phyloP scores from a whole-genome alignment of 192 early-diverging fungal species.

The Coemansia sp. region DNA sequence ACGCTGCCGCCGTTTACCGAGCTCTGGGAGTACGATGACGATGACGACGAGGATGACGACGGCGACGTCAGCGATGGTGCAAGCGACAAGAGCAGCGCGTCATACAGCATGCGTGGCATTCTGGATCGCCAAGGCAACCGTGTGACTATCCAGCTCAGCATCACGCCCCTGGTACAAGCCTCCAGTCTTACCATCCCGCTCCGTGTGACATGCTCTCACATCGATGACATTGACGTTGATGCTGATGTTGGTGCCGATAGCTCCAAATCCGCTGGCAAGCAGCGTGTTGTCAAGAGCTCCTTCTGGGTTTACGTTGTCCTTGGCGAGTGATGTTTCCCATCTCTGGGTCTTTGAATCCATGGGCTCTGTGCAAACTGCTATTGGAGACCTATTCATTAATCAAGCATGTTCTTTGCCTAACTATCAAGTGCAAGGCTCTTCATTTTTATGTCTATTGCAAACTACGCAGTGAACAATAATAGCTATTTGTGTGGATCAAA shows the following conservation, averaged over 20 bases:
- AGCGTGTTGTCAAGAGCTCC: slow-evolving; percentile 25
- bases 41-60: slow-evolving; percentile 44
- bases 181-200: slow-evolving; percentile 38
- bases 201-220: slow-evolving; percentile 37
- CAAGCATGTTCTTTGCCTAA: too few relatives aligned
- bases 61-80: slow-evolving; percentile 20
- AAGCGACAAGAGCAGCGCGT: background rate
- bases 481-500: too few relatives aligned
- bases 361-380: background rate
- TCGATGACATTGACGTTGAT: slow-evolving; percentile 35
- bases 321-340: background rate
- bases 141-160: slow-evolving; percentile 40
- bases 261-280: slow-evolving; percentile 1
- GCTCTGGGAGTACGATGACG: slow-evolving; percentile 79
- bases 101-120: slow-evolving; percentile 20
- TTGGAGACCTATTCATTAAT: too few relatives aligned
- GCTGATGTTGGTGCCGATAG: slow-evolving; percentile 11
- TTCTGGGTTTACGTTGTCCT: slow-evolving; percentile 54
- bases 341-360: slow-evolving; percentile 1
- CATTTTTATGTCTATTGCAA: too few relatives aligned
- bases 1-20: slow-evolving; percentile 73
- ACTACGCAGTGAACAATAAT: too few relatives aligned
- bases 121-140: slow-evolving; percentile 47
- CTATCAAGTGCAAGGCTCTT: too few relatives aligned
- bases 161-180: slow-evolving; percentile 22